A percentile compares a stretch with the other conserved stretches of the same genome.
These are phyloP conservation scores for Coemansia sp. DNA, from an alignment of 192 early-diverging fungal genomes.

Conservation along the genomic window DNA sequence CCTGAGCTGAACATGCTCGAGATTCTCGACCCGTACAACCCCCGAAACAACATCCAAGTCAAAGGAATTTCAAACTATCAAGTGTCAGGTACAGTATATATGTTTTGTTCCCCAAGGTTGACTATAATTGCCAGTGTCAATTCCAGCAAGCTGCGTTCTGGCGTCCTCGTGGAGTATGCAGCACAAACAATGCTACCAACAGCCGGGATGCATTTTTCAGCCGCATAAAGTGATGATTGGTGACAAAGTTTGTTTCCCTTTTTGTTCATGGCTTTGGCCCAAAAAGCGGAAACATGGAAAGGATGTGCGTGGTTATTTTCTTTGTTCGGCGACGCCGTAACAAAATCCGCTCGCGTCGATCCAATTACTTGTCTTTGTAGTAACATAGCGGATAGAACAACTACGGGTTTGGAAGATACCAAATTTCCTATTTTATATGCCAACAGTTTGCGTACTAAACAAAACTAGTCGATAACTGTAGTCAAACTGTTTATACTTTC, in stretches of 20 bases:
- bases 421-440: constrained; percentile 4
- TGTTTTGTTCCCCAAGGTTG: background rate
- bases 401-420: background rate
- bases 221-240: background rate
- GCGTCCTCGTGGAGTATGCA: constrained; percentile 4
- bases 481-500: constrained; percentile 47
- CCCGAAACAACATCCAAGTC: constrained; percentile 42
- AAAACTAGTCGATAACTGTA: background rate
- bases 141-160: background rate
- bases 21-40: constrained; percentile 48
- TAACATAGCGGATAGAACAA: no score
- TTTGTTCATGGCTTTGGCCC: background rate
- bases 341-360: no score
- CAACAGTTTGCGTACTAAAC: no score
- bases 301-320: background rate
- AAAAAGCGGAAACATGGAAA: background rate
- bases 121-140: background rate
- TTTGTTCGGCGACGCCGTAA: no score
- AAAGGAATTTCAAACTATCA: constrained; percentile 34
- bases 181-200: background rate
- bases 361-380: no score
- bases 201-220: background rate
- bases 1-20: constrained; percentile 54
- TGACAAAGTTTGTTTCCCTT: background rate
- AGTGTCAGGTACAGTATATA: constrained; percentile 31